These are phyloP conservation scores for Geotrichum cucujoidarum DNA, from an alignment of 1,139 yeast species.

Conservation along the genomic window DNA sequence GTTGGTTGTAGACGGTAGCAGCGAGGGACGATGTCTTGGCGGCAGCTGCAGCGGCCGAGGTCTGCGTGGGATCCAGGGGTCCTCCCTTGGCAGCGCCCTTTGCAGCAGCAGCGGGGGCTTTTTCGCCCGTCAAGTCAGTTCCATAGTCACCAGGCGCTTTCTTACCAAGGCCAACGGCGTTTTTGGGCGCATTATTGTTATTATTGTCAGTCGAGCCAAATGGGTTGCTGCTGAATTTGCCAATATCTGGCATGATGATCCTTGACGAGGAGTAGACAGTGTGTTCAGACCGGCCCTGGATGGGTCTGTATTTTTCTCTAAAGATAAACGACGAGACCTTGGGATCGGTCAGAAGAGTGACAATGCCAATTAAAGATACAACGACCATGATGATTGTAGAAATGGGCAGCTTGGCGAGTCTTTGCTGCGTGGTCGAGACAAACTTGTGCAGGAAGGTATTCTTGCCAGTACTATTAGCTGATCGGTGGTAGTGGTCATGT, in stretches of 20 bases:
- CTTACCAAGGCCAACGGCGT: not conserved
- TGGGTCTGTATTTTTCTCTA: not conserved
- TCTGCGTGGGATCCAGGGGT: not conserved
- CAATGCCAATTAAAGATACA: not conserved
- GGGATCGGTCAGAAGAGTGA: not conserved
- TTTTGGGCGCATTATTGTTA: not conserved
- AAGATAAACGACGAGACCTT: not conserved
- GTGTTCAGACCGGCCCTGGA: not conserved
- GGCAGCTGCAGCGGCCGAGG: not conserved
- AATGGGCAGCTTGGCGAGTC: too few species aligned
- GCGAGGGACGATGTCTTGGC: not conserved
- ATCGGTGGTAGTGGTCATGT: too few species aligned
- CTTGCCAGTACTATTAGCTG: too few species aligned
- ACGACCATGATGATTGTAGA: not conserved
- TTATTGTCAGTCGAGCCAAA: not conserved
- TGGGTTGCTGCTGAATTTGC: not conserved
- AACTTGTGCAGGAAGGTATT: too few species aligned
- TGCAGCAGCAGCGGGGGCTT: not conserved
- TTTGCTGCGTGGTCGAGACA: too few species aligned
- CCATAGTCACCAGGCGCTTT: constrained; percentile 13
- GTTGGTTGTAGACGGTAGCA: not conserved
- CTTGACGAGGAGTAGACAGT: not conserved
- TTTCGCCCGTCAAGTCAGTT: not conserved
- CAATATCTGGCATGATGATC: constrained; percentile 1
- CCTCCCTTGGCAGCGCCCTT: not conserved